Evolutionary conservation across 169 alveolate genomes (phyloP).

Genomic region (Plasmodium ovale): DNA sequence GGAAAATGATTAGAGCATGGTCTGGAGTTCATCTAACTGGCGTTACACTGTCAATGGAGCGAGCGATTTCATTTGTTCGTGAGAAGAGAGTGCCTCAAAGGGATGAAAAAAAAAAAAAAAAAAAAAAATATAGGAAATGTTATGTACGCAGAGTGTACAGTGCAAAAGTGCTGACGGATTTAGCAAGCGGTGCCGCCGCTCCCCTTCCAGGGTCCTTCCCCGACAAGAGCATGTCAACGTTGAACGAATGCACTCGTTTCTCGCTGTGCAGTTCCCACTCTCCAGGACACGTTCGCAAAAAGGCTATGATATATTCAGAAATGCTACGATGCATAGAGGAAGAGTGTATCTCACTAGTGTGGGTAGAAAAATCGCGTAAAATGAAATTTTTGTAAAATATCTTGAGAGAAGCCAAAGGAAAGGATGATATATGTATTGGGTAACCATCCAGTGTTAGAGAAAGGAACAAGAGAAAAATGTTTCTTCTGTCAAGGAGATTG

Average conservation of each 20-base stretch:
- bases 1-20: too few relatives aligned
- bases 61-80: too few relatives aligned
- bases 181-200: too few relatives aligned
- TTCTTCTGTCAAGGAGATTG: constrained; percentile 40
- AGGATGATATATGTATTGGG: constrained; percentile 7
- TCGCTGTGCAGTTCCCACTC: constrained; percentile 7
- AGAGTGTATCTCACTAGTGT: neutral
- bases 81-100: neutral
- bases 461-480: constrained; percentile 2
- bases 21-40: too few relatives aligned
- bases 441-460: neutral
- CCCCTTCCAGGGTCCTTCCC: neutral
- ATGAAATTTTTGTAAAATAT: constrained; percentile 26
- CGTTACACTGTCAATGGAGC: too few relatives aligned
- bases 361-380: neutral
- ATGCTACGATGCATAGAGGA: constrained; percentile 41
- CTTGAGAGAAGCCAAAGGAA: neutral
- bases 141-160: too few relatives aligned
- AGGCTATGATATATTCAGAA: neutral
- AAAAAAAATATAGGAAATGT: neutral
- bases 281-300: neutral
- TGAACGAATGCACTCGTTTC: neutral
- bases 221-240: constrained; percentile 22
- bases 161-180: too few relatives aligned
- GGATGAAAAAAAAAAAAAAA: neutral